Base-by-base conservation (phyloP, 2,329 filamentous ascomycete genomes). In the Bipolaris oryzae region DNA sequence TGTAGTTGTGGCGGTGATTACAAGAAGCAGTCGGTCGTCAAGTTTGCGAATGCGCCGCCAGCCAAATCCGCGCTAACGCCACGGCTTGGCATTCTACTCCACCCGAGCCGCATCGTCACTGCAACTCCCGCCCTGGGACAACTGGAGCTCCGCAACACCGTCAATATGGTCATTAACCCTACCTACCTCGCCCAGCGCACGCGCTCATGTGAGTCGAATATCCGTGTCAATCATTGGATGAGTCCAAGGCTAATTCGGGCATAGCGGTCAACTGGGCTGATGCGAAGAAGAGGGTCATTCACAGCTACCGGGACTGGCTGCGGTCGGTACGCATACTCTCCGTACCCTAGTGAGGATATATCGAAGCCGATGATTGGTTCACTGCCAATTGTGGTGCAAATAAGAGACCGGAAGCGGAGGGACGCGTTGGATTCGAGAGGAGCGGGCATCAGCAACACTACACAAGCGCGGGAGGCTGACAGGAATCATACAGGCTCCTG, bases 301-400 rank as follows among this genome's bases (percentile, higher is more conserved):
- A 87, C 75, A 89, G 91, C 70, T 99, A 99, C 83, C 86, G 95
- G 77, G 89, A 94, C 83, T 99, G 95, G 95, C 86, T 98, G 71
- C 89, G 95, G 84, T 89, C 92, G 79, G 95, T 99, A 89, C 76
- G 93, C 88, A 53, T 16, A 41, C 23, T 45, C 21, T 28, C 15
- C 5, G 33, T 10, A 16, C 1, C 3, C n/a, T 15, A 28, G 21
- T n/a, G 6, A 31, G 10, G n/a, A 18, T 4, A 38, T 3, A n/a
- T 11, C 16, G 15, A 16, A 25, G 9, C n/a, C 5, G 0, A 2
- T 0, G 6, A n/a, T 25, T 5, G 9, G 28, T 16, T 20, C 16
- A 21, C 10, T 3, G 2, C 7, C 13, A 15, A 34, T 18, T 25
- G 11, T 10, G 42, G 34, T 20, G 31, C 11, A 13, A 21, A 31